phyloP scores from a whole-genome alignment of 768 basidiomycete species.

The Pleurotus tuber-regium region DNA sequence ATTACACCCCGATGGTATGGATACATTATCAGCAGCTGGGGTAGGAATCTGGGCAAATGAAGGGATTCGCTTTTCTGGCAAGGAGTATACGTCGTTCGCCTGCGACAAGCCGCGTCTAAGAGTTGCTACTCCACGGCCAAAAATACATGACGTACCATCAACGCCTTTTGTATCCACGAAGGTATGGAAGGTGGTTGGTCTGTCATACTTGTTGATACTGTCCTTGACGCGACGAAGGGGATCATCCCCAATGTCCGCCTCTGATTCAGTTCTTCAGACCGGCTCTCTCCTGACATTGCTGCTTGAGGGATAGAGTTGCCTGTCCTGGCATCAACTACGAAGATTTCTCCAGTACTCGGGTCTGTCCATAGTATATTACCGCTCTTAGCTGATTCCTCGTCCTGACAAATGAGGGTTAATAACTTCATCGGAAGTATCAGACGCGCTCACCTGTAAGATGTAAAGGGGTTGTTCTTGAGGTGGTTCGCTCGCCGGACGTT shows the following conservation, averaged over 20 bases:
- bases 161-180: slow-evolving; percentile 60
- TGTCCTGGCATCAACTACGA: slow-evolving; percentile 63
- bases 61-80: slow-evolving; percentile 17
- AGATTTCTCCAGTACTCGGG: slow-evolving; percentile 54
- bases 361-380: slow-evolving; percentile 58
- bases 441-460: slow-evolving; percentile 8
- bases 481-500: no score
- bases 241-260: slow-evolving; percentile 13
- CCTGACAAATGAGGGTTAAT: slow-evolving; percentile 11
- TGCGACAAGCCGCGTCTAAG: slow-evolving; percentile 20
- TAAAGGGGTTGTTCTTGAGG: slow-evolving; percentile 1
- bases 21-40: slow-evolving; percentile 12
- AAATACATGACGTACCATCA: slow-evolving; percentile 42
- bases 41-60: neutral
- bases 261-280: slow-evolving; percentile 9
- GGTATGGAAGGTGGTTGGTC: slow-evolving; percentile 36
- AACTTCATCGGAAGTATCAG: neutral
- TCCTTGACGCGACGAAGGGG: slow-evolving; percentile 11
- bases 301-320: slow-evolving; percentile 57
- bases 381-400: slow-evolving; percentile 17
- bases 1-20: no score
- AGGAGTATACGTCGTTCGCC: slow-evolving; percentile 56
- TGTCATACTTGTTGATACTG: slow-evolving; percentile 13
- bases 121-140: slow-evolving; percentile 2
- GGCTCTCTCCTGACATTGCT: slow-evolving; percentile 14